A percentile compares a stretch with the other conserved stretches of the same genome.
Conservation (phyloP, 108 stramenopile species). For the Nitzschia sp. region DNA sequence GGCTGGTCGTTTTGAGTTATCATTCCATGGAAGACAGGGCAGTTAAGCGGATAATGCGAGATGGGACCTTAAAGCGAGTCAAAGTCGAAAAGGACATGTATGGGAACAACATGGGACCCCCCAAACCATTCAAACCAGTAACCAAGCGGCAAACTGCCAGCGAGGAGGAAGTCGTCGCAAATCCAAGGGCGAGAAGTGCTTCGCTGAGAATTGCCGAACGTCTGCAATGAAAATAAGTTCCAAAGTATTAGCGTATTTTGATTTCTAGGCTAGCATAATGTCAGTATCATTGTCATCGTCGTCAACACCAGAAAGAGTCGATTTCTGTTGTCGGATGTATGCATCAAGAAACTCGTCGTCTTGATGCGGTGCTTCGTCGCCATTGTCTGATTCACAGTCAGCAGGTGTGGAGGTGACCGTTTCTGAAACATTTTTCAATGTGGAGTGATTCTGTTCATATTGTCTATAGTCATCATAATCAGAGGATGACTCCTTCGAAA, state of each 20-base stretch:
- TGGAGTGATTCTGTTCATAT: neutral
- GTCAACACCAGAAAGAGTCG: neutral
- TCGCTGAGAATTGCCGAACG: constrained; percentile 73
- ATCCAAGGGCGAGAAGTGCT: constrained; percentile 84
- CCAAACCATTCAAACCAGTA: constrained; percentile 68
- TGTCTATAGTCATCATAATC: neutral
- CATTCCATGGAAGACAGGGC: constrained; percentile 93
- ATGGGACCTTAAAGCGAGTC: constrained; percentile 52
- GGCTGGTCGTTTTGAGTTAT: constrained; percentile 88
- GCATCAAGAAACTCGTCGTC: neutral
- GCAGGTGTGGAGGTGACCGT: too few species aligned
- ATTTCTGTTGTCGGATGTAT: neutral
- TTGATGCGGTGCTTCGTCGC: neutral
- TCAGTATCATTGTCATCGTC: constrained; percentile 11
- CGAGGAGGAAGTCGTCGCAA: constrained; percentile 70
- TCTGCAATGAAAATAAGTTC: neutral
- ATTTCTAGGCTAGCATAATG: neutral
- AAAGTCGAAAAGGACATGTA: constrained; percentile 67
- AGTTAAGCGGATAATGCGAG: constrained; percentile 83
- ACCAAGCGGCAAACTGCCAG: constrained; percentile 71
- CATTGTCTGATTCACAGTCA: neutral
- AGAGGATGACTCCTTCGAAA: neutral
- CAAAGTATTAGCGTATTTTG: too few species aligned
- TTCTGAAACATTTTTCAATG: neutral
- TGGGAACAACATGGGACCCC: constrained; percentile 65